Base-by-base conservation (phyloP, 352 stramenopile genomes). In the Pythium plurisporium region DNA sequence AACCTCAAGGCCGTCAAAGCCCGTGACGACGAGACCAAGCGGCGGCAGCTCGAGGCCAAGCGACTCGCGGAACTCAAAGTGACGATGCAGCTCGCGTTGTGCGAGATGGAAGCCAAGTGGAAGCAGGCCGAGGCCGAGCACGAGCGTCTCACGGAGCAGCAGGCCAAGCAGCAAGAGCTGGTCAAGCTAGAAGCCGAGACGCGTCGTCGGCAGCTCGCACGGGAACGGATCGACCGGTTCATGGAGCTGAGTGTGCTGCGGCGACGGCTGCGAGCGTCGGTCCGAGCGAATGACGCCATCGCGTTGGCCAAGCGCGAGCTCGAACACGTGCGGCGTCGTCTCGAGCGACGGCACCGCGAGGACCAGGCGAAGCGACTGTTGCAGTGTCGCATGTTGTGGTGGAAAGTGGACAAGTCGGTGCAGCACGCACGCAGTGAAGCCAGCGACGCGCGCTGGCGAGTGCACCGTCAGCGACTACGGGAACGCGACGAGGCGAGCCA, bases 61-160 rank as follows among this genome's bases (percentile, higher is more conserved):
- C 65, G 74, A 31, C 62, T 58, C 3, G 51, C 46, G 0, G 62
- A 82, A 23, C 33, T 79, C 2, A 55, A 70, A 29, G 56, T 40
- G 17, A 57, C 67, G 23, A 74, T 80, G 66, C 57, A 79, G 30
- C 29, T 47, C 12, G 64, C 43, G 3, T 40, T 86, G 15, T 44
- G 38, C 9, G 74, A 76, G 19, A 64, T 88, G 31, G 72, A 84
- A 42, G 26, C 14, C 10, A 72, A 69, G 38, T 88, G 75, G 72
- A 62, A 73, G 8, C 30, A 54, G 11, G 50, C 48, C 4, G 55
- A 67, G 2, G 23, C 23, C 9, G 37, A 52, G 2, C 54, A 31
- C 9, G 11, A 53, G 41, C 41, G 38, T 1, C 54, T 62, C 23
- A 4, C 30, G 41, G 20, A 52, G 17, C n/a, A 9, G 20, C 48